Conservation (phyloP, 257 asterid genomes). For the Rauvolfia tetraphylla region DNA sequence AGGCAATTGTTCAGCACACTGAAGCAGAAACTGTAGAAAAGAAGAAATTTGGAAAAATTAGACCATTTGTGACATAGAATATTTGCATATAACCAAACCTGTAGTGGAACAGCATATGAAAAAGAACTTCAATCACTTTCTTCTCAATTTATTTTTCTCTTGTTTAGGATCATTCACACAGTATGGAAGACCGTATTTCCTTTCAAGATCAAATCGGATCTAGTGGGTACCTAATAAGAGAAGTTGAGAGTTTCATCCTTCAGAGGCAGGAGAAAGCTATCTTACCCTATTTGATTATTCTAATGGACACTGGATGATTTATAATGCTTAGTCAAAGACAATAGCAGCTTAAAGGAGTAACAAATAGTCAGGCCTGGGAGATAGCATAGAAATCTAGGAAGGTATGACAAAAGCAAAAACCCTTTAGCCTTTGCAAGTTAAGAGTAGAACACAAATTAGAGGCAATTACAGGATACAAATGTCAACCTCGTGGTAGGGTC, state of each 20-base stretch:
- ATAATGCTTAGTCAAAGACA: background rate
- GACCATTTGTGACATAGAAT: background rate
- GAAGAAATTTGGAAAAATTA: background rate
- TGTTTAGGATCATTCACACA: background rate
- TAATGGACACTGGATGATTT: background rate
- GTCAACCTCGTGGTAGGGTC: background rate
- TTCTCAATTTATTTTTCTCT: background rate
- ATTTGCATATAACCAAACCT: background rate
- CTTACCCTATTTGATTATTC: background rate
- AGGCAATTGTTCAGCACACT: conserved; percentile 96
- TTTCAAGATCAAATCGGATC: background rate
- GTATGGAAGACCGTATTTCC: background rate
- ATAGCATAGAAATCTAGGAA: background rate
- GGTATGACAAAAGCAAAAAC: too few species aligned
- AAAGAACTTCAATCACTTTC: background rate
- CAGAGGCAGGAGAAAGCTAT: background rate
- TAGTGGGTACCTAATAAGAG: background rate
- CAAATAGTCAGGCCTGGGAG: background rate
- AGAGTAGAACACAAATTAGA: too few species aligned
- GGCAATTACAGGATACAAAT: too few species aligned
- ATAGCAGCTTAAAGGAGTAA: background rate
- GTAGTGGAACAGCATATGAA: background rate
- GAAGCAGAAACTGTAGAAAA: conserved; percentile 73
- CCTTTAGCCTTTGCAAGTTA: background rate
- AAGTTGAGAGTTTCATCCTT: background rate